Conservation (phyloP, 106 monocot species). For the Posidonia australis region DNA sequence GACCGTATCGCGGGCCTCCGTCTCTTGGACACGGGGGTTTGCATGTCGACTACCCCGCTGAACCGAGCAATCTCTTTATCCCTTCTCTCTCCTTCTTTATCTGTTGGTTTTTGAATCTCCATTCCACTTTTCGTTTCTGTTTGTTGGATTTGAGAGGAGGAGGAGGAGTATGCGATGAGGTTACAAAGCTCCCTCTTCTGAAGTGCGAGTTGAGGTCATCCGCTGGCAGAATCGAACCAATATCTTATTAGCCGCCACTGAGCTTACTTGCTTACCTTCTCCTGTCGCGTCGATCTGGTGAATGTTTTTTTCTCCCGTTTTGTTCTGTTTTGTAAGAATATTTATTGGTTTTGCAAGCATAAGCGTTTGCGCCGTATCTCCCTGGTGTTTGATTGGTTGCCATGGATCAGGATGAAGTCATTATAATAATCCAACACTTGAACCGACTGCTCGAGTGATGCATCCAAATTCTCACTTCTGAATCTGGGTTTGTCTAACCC, state of each 20-base stretch:
- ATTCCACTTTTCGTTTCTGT: neutral
- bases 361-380: too few species aligned
- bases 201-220: constrained; percentile 15
- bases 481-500: too few species aligned
- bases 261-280: neutral
- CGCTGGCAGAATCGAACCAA: constrained; percentile 32
- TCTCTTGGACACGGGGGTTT: constrained; percentile 24
- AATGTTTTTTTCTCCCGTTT: neutral
- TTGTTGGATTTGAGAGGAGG: too few species aligned
- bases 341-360: neutral
- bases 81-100: neutral
- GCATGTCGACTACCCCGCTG: constrained; percentile 76
- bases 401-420: too few species aligned
- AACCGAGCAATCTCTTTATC: constrained; percentile 37
- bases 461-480: too few species aligned
- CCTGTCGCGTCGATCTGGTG: neutral
- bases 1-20: constrained; percentile 43
- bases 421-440: constrained; percentile 26
- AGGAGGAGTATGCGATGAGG: constrained; percentile 12
- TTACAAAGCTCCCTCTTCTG: constrained; percentile 32
- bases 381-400: too few species aligned
- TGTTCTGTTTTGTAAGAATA: neutral
- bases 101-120: neutral
- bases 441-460: constrained; percentile 11
- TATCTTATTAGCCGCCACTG: constrained; percentile 18